phyloP scores from a whole-genome alignment of 2,329 filamentous ascomycete species.

The Macroventuria anomochaeta region DNA sequence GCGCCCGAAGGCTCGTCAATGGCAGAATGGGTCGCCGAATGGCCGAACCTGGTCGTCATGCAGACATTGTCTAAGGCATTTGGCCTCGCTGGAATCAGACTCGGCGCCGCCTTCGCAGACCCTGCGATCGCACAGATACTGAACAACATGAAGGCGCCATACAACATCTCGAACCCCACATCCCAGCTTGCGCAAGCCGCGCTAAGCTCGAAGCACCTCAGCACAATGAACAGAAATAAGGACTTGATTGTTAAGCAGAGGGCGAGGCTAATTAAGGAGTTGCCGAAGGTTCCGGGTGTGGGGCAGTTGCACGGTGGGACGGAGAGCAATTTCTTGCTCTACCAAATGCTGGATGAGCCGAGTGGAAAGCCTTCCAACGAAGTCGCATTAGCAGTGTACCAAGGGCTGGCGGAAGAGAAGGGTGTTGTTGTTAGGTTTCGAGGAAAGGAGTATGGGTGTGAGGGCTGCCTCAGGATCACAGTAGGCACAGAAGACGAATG shows the following conservation, averaged over 20 bases:
- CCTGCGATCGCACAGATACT: constrained; percentile 77
- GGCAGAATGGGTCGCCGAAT: constrained; percentile 89
- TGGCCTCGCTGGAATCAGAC: constrained; percentile 88
- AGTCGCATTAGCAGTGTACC: constrained; percentile 80
- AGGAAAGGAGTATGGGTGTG: constrained; percentile 88
- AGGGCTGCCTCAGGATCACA: constrained; percentile 88
- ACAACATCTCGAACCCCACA: constrained; percentile 91
- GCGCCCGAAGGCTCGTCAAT: constrained; percentile 78
- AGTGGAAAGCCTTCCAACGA: constrained; percentile 77
- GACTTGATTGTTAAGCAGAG: constrained; percentile 77
- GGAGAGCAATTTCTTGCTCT: constrained; percentile 87
- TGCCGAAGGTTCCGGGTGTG: constrained; percentile 78
- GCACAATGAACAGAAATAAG: constrained; percentile 74
- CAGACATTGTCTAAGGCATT: constrained; percentile 99
- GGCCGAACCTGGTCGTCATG: constrained; percentile 96
- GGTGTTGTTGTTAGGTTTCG: constrained; percentile 94
- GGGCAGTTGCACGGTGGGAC: constrained; percentile 81
- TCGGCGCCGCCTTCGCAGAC: constrained; percentile 84
- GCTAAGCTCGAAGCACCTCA: constrained; percentile 70
- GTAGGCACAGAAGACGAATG: constrained; percentile 90
- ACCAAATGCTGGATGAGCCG: constrained; percentile 77
- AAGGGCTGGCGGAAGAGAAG: constrained; percentile 80
- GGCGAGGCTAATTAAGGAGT: constrained; percentile 73
- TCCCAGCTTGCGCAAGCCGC: constrained; percentile 79
- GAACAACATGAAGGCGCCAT: constrained; percentile 94